These are phyloP conservation scores for Arctium minus DNA, from an alignment of 129 eudicot species.

Conservation along the genomic window DNA sequence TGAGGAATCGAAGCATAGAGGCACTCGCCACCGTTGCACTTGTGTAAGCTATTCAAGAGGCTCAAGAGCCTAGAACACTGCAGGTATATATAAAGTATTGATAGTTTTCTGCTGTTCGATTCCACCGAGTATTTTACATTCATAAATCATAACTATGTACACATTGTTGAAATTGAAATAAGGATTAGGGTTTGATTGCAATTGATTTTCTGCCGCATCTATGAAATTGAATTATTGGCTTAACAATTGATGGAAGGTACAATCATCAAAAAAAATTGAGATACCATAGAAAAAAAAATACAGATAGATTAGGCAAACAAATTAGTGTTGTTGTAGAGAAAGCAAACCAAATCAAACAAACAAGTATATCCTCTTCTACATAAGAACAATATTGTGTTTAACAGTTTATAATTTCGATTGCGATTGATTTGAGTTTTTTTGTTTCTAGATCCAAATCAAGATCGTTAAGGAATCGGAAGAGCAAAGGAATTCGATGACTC, in stretches of 20 bases:
- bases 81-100: constrained; percentile 43
- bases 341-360: not conserved
- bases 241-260: not conserved
- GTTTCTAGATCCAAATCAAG: no score
- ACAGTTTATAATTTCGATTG: no score
- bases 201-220: not conserved
- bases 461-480: no score
- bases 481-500: no score
- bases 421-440: no score
- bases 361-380: not conserved
- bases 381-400: no score
- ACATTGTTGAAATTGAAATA: no score
- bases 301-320: not conserved
- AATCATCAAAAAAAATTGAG: not conserved
- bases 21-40: constrained; percentile 97
- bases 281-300: not conserved
- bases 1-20: constrained; percentile 95
- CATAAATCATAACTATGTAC: not conserved
- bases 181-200: not conserved
- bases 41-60: constrained; percentile 95
- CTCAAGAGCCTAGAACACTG: constrained; percentile 92
- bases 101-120: not conserved
- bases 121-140: not conserved
- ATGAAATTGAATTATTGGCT: not conserved
- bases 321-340: not conserved